These are phyloP conservation scores for Croton laevigatus DNA, from an alignment of 441 rosid genomes.

Conservation along the genomic window DNA sequence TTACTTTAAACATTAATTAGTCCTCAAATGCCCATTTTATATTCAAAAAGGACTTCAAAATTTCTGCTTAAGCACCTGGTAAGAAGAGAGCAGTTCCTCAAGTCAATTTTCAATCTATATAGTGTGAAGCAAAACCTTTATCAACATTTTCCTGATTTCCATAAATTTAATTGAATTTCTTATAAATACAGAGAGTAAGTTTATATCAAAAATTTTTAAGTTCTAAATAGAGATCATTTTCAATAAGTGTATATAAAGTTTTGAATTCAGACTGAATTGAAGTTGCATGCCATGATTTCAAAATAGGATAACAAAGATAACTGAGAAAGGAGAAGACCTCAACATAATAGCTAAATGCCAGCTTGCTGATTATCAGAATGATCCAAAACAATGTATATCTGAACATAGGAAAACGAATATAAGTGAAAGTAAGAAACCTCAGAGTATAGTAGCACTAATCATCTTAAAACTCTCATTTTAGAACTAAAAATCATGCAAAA, in stretches of 20 bases:
- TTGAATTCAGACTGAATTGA: neutral
- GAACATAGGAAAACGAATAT: slow-evolving; percentile 24
- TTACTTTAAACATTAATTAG: neutral
- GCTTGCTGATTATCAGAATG: slow-evolving; percentile 82
- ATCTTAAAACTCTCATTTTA: slow-evolving; percentile 11
- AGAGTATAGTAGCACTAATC: slow-evolving; percentile 12
- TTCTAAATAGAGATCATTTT: neutral
- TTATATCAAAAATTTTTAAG: too few species aligned
- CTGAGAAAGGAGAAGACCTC: slow-evolving; percentile 52
- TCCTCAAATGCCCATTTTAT: neutral
- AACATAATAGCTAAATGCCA: slow-evolving; percentile 95
- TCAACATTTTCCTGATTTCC: slow-evolving; percentile 2
- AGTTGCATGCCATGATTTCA: neutral
- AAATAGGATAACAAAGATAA: slow-evolving; percentile 14
- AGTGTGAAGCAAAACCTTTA: neutral
- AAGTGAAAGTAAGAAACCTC: slow-evolving; percentile 16
- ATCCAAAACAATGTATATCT: slow-evolving; percentile 98
- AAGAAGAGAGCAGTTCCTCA: neutral
- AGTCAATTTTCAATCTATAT: neutral
- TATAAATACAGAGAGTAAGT: neutral
- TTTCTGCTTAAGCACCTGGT: neutral
- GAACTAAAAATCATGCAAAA: neutral
- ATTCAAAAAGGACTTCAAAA: neutral
- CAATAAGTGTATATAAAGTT: neutral
- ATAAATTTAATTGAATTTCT: neutral